Evolutionary conservation across 1,284 basidiomycete species (phyloP), one percentile per base, ranked within the genome.

Genomic region (Porogramme epimiltina): DNA sequence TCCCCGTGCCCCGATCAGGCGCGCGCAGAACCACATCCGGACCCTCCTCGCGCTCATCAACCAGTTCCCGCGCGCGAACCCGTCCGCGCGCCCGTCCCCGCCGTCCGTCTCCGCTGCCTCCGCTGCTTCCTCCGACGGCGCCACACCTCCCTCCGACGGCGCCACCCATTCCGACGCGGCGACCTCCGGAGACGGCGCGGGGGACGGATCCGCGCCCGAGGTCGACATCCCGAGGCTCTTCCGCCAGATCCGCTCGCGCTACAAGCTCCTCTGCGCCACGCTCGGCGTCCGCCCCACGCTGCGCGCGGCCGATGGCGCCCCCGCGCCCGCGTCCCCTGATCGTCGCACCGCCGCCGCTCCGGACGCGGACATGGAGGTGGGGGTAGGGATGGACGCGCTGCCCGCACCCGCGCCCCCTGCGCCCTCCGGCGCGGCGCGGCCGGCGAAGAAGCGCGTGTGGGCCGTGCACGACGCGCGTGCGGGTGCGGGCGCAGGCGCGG

Each of bases 171-270:
- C n/a, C n/a, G n/a, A n/a, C n/a, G n/a, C n/a, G n/a, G n/a, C n/a
- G n/a, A n/a, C n/a, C n/a, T n/a, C n/a, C n/a, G n/a, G n/a, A n/a
- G n/a, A n/a, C n/a, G n/a, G n/a, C n/a, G n/a, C n/a, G n/a, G n/a
- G 11, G 22, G 34, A n/a, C n/a, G n/a, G n/a, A 20, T 41, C 64
- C 18, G 70, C 70, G 34, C 61, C 73, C 0, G 85, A 89, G 39
- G 60, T 93, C 24, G 91, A 94, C 65, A 81, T 93, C 42, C 72
- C 84, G 10, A 82, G 82, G 49, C 81, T 95, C 22, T 82, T 96
- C 53, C 83, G 86, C 37, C 85, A 90, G 59, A 95, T 97, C 56
- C 84, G 93, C 26, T 92, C 94, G 3, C 81, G 91, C 60, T 97
- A 98, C 72, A 89, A 89, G 62, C 80, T 87, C 0, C 81, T 94